Conservation (phyloP, 2,329 filamentous ascomycete genomes). For the Decorospora gaudefroyi region DNA sequence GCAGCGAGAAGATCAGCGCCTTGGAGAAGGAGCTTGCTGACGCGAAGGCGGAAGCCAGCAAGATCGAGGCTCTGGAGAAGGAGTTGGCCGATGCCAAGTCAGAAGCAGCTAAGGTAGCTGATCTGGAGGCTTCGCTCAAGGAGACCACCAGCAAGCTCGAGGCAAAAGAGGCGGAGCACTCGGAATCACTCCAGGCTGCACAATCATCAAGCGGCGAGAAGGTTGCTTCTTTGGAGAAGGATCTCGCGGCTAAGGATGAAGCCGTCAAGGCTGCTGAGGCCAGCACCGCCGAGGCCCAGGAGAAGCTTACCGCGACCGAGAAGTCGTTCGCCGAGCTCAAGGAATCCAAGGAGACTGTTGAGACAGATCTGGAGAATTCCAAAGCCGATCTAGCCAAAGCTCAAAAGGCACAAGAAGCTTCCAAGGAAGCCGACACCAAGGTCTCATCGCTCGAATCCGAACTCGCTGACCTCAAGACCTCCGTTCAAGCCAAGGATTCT, state of each 20-base stretch:
- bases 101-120: slow-evolving; percentile 33
- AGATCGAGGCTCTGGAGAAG: slow-evolving; percentile 16
- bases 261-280: slow-evolving; percentile 23
- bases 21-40: slow-evolving; percentile 27
- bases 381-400: slow-evolving; percentile 25
- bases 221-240: slow-evolving; percentile 34
- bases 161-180: slow-evolving; percentile 30
- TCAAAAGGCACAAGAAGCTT: slow-evolving; percentile 21
- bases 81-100: slow-evolving; percentile 26
- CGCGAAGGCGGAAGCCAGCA: slow-evolving; percentile 22
- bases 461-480: slow-evolving; percentile 31
- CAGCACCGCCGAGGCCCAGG: slow-evolving; percentile 12
- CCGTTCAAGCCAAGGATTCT: slow-evolving; percentile 22
- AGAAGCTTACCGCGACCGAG: slow-evolving; percentile 17
- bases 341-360: slow-evolving; percentile 24
- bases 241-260: slow-evolving; percentile 28
- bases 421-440: slow-evolving; percentile 23
- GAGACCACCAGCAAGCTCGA: slow-evolving; percentile 26
- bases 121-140: slow-evolving; percentile 31
- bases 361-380: slow-evolving; percentile 27
- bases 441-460: slow-evolving; percentile 22
- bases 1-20: slow-evolving; percentile 13
- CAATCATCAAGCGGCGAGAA: slow-evolving; percentile 30
- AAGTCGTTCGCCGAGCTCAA: slow-evolving; percentile 29
- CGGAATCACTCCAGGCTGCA: slow-evolving; percentile 26